These are phyloP conservation scores for Leccinum uliginosum DNA, from an alignment of 768 basidiomycete genomes.

Conservation along the genomic window DNA sequence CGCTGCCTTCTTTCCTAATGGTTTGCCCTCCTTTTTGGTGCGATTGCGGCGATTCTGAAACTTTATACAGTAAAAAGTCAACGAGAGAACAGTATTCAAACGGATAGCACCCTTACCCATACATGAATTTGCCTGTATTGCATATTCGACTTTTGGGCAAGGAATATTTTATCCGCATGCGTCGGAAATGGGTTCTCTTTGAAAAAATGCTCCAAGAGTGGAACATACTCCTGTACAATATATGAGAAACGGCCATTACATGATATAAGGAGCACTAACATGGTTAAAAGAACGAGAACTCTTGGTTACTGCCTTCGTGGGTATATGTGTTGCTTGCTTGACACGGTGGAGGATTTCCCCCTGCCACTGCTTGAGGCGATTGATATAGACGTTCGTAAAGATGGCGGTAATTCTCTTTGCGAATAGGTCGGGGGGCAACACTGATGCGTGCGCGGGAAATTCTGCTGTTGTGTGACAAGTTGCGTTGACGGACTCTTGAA, in stretches of 20 bases:
- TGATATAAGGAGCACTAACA: background rate
- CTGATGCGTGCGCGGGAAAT: too few species aligned
- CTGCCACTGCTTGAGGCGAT: too few species aligned
- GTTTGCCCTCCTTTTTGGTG: background rate
- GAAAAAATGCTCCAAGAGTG: constrained; percentile 11
- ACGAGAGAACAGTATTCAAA: rapidly evolving
- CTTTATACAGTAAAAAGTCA: background rate
- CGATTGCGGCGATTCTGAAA: constrained; percentile 16
- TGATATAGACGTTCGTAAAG: too few species aligned
- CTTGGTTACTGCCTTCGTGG: too few species aligned
- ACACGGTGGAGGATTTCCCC: too few species aligned
- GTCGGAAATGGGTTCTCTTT: constrained; percentile 10
- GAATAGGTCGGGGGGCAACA: too few species aligned
- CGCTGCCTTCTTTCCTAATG: background rate
- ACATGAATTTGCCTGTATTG: constrained; percentile 16
- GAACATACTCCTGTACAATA: background rate
- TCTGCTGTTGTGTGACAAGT: too few species aligned
- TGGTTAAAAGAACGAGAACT: constrained; percentile 3
- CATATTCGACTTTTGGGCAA: constrained; percentile 8
- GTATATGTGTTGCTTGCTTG: too few species aligned
- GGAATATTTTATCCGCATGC: constrained; percentile 11
- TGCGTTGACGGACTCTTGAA: too few species aligned
- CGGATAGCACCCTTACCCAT: background rate
- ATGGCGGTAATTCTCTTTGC: too few species aligned
- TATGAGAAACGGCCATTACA: rapidly evolving